These are phyloP conservation scores for Penicillium simplicissimum DNA, from an alignment of 495 filamentous ascomycete genomes.

Conservation along the genomic window DNA sequence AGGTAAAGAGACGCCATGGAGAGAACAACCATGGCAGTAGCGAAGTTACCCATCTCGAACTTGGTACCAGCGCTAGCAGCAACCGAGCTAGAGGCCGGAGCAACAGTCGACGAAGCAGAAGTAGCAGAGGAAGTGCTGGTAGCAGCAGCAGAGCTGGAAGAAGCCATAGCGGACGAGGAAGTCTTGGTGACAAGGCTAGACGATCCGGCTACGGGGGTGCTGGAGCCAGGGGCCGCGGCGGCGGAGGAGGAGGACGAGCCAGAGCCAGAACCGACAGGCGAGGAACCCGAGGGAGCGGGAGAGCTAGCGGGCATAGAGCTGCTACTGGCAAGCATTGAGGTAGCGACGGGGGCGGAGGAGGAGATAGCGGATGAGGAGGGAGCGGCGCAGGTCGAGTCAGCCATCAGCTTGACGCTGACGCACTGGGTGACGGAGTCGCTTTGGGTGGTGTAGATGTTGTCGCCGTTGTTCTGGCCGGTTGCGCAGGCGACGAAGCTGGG, in stretches of 20 bases:
- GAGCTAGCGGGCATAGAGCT: neutral
- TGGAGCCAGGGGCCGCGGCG: constrained; percentile 13
- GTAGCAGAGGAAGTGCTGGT: neutral
- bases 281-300: neutral
- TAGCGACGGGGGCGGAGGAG: neutral
- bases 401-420: constrained; percentile 46
- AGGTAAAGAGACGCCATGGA: neutral
- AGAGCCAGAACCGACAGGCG: constrained; percentile 21
- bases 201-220: neutral
- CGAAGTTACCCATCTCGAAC: neutral
- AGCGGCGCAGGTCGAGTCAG: constrained; percentile 39
- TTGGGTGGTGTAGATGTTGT: constrained; percentile 55
- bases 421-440: constrained; percentile 47
- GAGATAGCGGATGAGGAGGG: neutral
- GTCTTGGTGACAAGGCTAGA: neutral
- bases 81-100: neutral
- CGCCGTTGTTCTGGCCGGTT: constrained; percentile 48
- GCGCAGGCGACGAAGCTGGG: constrained; percentile 56
- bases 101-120: neutral
- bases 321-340: neutral
- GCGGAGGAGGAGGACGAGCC: constrained; percentile 26
- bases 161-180: neutral
- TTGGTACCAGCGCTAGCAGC: neutral
- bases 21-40: neutral
- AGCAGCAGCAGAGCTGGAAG: neutral